Conservation (phyloP, 75 land plant genomes). For the Larix kaempferi region DNA sequence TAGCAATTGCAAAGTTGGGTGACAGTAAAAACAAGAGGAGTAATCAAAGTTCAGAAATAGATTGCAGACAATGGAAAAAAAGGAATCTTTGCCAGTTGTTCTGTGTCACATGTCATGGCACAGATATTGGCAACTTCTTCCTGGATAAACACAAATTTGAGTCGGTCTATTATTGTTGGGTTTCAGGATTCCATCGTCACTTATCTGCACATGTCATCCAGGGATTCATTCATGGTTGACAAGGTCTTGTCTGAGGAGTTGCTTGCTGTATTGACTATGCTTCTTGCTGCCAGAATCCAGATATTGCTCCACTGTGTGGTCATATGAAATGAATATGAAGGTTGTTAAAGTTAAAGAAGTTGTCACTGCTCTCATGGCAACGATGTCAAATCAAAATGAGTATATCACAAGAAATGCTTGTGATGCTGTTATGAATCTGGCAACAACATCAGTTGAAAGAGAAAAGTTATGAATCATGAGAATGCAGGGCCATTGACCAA, state of each 20-base stretch:
- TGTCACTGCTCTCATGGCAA: slow-evolving; percentile 22
- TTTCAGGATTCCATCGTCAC: background rate
- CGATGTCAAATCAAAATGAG: slow-evolving; percentile 5
- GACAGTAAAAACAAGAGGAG: too few species aligned
- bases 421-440: slow-evolving; percentile 59
- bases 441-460: slow-evolving; percentile 27
- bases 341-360: slow-evolving; percentile 27
- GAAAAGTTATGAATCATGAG: slow-evolving; percentile 24
- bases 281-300: background rate
- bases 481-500: slow-evolving; percentile 22
- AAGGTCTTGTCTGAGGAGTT: background rate
- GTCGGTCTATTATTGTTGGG: background rate
- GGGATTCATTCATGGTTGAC: background rate
- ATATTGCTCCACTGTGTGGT: slow-evolving; percentile 17
- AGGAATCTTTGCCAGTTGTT: too few species aligned
- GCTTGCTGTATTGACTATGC: background rate
- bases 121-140: background rate
- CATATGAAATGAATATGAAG: slow-evolving; percentile 37
- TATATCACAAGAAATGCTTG: slow-evolving; percentile 24
- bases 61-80: too few species aligned
- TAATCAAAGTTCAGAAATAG: too few species aligned
- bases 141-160: background rate
- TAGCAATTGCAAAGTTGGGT: too few species aligned
- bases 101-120: background rate
- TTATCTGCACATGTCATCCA: background rate